These are phyloP conservation scores for Medicago ruthenica DNA, from an alignment of 306 rosid species.

Conservation along the genomic window DNA sequence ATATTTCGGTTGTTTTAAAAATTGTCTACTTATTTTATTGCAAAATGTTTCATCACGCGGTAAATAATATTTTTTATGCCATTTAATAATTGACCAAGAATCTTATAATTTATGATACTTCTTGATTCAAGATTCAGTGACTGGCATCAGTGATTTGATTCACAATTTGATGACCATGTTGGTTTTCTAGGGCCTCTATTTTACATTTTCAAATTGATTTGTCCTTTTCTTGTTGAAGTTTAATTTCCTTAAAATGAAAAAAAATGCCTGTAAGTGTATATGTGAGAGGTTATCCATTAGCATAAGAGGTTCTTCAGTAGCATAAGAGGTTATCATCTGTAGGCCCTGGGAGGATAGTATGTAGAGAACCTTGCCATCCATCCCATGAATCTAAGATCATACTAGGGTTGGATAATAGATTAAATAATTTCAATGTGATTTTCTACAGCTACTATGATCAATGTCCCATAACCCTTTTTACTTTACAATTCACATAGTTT, in stretches of 20 bases:
- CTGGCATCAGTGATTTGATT: not conserved
- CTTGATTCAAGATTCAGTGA: not conserved
- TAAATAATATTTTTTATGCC: not conserved
- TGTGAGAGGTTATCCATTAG: slow-evolving; percentile 1
- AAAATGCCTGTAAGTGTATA: not conserved
- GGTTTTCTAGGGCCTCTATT: not conserved
- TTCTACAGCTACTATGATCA: not conserved
- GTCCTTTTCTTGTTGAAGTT: slow-evolving; percentile 1
- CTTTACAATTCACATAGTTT: not conserved
- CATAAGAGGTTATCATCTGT: not conserved
- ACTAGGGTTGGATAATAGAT: slow-evolving; percentile 17
- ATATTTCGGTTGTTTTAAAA: not conserved
- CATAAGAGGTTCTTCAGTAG: not conserved
- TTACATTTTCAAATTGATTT: slow-evolving; percentile 1
- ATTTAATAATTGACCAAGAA: not conserved
- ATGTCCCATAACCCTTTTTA: slow-evolving; percentile 17
- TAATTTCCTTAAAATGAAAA: slow-evolving; percentile 7
- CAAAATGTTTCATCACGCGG: not conserved
- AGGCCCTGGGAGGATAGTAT: not conserved
- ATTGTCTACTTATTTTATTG: not conserved
- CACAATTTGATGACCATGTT: not conserved
- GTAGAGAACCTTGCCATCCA: slow-evolving; percentile 18
- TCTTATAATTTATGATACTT: not conserved
- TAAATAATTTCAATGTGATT: slow-evolving; percentile 28
- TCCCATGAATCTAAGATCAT: slow-evolving; percentile 14